Evolutionary conservation across 2,329 filamentous ascomycete species (phyloP).

Genomic region (Colletotrichum siamense): DNA sequence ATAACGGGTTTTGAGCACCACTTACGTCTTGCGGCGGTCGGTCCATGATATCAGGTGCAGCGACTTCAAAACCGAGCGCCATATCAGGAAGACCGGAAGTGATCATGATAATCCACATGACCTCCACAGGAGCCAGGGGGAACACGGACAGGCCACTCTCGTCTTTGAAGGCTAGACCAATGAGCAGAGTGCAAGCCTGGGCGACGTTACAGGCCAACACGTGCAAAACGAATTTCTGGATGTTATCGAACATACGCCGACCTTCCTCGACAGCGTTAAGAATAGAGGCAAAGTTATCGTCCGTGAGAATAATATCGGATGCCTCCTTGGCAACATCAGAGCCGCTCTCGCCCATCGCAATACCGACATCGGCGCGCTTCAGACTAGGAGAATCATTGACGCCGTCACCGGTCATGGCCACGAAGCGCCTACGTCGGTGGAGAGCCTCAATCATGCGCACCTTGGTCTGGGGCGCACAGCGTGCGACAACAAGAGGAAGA

Average conservation of each 20-base stretch:
- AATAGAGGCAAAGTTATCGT: constrained; percentile 76
- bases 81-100: constrained; percentile 77
- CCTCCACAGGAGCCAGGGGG: constrained; percentile 74
- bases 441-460: constrained; percentile 75
- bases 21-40: constrained; percentile 70
- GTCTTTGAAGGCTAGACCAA: constrained; percentile 76
- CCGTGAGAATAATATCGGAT: constrained; percentile 70
- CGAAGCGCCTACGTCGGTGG: constrained; percentile 68
- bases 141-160: constrained; percentile 68
- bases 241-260: constrained; percentile 74
- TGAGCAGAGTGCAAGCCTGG: constrained; percentile 70
- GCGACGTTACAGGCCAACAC: constrained; percentile 73
- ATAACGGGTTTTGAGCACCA: constrained; percentile 22
- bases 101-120: constrained; percentile 82
- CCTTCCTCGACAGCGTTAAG: constrained; percentile 76
- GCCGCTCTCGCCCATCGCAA: constrained; percentile 73
- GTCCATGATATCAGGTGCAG: constrained; percentile 71
- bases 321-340: constrained; percentile 76
- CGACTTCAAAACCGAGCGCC: constrained; percentile 75
- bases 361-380: constrained; percentile 72
- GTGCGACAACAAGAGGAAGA: constrained; percentile 68
- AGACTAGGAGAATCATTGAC: constrained; percentile 75
- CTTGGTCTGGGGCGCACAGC: constrained; percentile 72
- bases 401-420: constrained; percentile 75
- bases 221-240: constrained; percentile 75